Base-by-base conservation (phyloP, 768 basidiomycete genomes). In the Mrakia hoshinonis region DNA sequence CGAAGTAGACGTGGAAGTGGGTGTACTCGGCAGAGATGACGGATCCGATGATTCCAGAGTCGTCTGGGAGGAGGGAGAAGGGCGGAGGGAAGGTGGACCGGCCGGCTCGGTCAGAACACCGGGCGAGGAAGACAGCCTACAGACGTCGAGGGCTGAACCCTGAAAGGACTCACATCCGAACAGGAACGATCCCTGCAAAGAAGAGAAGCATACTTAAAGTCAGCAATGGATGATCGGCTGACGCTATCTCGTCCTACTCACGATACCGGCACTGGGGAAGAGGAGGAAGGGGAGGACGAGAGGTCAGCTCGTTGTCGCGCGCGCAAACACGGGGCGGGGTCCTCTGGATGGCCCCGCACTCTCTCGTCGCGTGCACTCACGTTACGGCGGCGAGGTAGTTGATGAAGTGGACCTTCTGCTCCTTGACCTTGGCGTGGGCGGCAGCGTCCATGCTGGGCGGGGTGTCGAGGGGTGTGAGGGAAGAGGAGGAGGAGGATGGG, bases 41-140 rank as follows among this genome's bases (percentile, higher is more conserved):
- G 7, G 61, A 63, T n/a, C 38, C 36, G 36, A 63, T 63, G 29
- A 63, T 63, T 39, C 61, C 61, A 39, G 61, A 63, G 61, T 63
- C 61, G 43, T 63, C 26, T 7, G 26, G 15, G 61, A 39, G 36
- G 36, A 13, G 18, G 36, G 6, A 39, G 7, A 10, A 39, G 11
- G 5, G 38, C 36, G 24, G 62, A 43, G 11, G 7, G n/a, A n/a
- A 9, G 62, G 62, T 36, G 55, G 31, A 34, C 55, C 29, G 55
- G 55, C 29, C 55, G 55, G 18, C 55, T 18, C 54, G 54, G 24
- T 20, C 26, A 12, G 49, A 51, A 24, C 49, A 22, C 49, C 26
- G 49, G n/a, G n/a, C n/a, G n/a, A n/a, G n/a, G n/a, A n/a, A n/a
- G n/a, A n/a, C n/a, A n/a, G n/a, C n/a, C n/a, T 43, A 43, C 43